A percentile compares a stretch with the other conserved stretches of the same genome.
Conservation (phyloP, 176 grass and related monocot species). For the Panicum miliaceum region DNA sequence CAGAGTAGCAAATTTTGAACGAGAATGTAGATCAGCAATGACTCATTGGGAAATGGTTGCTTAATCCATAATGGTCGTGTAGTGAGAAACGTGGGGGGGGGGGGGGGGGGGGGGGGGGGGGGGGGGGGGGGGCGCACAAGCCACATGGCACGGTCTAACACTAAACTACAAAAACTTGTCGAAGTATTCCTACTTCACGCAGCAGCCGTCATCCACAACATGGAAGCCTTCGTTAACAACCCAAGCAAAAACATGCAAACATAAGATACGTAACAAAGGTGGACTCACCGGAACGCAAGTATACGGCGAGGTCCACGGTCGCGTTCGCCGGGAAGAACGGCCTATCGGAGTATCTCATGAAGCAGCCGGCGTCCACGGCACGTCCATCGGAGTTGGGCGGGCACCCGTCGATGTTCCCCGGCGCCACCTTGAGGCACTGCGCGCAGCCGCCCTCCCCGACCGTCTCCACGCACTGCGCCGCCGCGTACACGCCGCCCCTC, state of each 20-base stretch:
- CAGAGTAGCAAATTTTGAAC: background rate
- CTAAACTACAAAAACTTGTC: too few species aligned
- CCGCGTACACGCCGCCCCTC: constrained; percentile 57
- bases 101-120: too few species aligned
- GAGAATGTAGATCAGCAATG: background rate
- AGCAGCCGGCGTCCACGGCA: constrained; percentile 74
- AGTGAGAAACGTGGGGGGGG: background rate
- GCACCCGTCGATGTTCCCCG: constrained; percentile 62
- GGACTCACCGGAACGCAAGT: constrained; percentile 66
- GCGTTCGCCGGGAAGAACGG: constrained; percentile 73
- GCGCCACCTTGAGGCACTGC: constrained; percentile 60
- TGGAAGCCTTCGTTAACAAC: constrained; percentile 6
- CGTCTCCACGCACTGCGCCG: constrained; percentile 76
- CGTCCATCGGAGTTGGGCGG: constrained; percentile 66
- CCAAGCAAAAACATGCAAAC: constrained; percentile 10
- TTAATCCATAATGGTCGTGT: constrained; percentile 9
- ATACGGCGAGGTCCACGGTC: constrained; percentile 61
- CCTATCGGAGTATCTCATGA: constrained; percentile 80
- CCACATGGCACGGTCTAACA: constrained; percentile 7
- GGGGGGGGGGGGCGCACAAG: too few species aligned
- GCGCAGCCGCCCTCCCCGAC: constrained; percentile 54
- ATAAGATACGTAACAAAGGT: constrained; percentile 10
- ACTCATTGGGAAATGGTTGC: background rate
- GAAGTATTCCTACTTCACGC: too few species aligned
- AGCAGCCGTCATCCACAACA: background rate